Conservation (phyloP, 129 eudicot species). For the Gnaphalium uliginosum region DNA sequence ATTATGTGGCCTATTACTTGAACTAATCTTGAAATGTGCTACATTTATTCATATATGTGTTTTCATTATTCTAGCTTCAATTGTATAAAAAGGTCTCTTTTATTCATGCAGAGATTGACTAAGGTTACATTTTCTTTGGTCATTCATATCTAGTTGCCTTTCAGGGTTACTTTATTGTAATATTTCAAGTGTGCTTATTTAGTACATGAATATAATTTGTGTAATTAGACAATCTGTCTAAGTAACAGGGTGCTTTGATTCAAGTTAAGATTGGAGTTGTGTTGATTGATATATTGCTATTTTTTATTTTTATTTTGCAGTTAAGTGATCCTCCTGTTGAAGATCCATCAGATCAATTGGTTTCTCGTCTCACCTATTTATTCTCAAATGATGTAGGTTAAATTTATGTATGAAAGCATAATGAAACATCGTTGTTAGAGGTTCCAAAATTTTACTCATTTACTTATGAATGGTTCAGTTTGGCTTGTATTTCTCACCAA, state of each 20-base stretch:
- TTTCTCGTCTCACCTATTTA: conserved; percentile 61
- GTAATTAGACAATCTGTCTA: background rate
- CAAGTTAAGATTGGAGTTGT: background rate
- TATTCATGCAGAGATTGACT: background rate
- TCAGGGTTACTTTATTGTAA: background rate
- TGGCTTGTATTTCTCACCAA: background rate
- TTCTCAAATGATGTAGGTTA: conserved; percentile 70
- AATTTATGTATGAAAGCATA: background rate
- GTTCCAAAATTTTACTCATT: background rate
- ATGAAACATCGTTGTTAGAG: background rate
- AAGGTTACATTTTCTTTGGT: background rate
- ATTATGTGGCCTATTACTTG: background rate
- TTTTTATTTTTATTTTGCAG: conserved; percentile 44
- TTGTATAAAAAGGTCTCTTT: background rate
- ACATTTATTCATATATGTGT: background rate
- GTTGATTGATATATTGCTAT: background rate
- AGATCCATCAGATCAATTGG: conserved; percentile 79
- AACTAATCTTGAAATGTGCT: background rate
- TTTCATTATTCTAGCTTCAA: background rate
- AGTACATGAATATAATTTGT: background rate
- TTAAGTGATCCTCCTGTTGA: conserved; percentile 58
- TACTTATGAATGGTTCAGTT: background rate
- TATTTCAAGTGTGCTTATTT: background rate
- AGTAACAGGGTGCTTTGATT: background rate
- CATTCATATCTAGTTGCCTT: background rate